These are phyloP conservation scores for Exobasidium rhododendri DNA, from an alignment of 1,284 basidiomycete genomes.

Conservation along the genomic window DNA sequence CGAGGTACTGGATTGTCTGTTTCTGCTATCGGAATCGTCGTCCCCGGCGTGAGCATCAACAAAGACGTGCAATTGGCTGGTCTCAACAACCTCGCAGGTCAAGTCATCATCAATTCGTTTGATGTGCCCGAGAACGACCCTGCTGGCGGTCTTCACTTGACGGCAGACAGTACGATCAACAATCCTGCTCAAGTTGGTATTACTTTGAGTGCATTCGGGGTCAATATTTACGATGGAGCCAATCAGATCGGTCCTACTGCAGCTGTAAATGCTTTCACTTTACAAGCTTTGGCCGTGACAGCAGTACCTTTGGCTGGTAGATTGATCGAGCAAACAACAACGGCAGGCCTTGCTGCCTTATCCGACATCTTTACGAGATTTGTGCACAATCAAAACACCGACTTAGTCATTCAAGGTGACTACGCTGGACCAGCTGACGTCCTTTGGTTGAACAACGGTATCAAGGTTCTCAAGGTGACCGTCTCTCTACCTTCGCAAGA, in stretches of 20 bases:
- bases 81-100: constrained; percentile 67
- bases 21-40: constrained; percentile 57
- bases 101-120: constrained; percentile 68
- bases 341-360: constrained; percentile 62
- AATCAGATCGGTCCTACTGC: constrained; percentile 65
- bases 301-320: constrained; percentile 65
- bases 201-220: constrained; percentile 64
- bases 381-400: constrained; percentile 67
- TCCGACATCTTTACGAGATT: constrained; percentile 72
- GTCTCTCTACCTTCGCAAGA: constrained; percentile 69
- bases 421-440: constrained; percentile 66
- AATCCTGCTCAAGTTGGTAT: constrained; percentile 78
- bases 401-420: constrained; percentile 65
- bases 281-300: constrained; percentile 63
- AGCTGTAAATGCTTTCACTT: constrained; percentile 60
- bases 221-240: constrained; percentile 63
- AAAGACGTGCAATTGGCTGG: constrained; percentile 70
- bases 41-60: constrained; percentile 62
- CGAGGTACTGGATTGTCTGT: constrained; percentile 67
- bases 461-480: constrained; percentile 65
- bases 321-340: constrained; percentile 64
- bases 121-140: constrained; percentile 72
- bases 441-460: constrained; percentile 72
- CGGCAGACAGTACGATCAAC: constrained; percentile 63
- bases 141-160: constrained; percentile 70